A percentile compares a stretch with the other conserved stretches of the same genome.
phyloP scores from a whole-genome alignment of 495 filamentous ascomycete species.

The Corynascus novoguineensis region DNA sequence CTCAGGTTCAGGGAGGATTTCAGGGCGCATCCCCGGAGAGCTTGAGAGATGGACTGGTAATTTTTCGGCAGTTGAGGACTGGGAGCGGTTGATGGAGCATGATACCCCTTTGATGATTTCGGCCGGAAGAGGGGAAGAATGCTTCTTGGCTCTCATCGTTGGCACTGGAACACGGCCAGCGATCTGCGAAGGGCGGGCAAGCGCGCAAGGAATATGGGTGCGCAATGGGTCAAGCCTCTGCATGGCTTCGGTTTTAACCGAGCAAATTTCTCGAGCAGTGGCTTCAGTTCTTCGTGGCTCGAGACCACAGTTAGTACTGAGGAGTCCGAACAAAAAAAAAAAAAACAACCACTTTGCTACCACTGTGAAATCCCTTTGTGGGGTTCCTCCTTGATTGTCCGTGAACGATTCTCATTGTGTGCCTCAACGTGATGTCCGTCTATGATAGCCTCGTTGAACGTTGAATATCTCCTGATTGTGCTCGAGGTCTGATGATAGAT shows the following conservation, averaged over 20 bases:
- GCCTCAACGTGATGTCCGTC: neutral
- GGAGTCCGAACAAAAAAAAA: constrained; percentile 39
- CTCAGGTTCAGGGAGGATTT: constrained; percentile 19
- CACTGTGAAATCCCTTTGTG: neutral
- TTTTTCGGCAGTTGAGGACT: constrained; percentile 40
- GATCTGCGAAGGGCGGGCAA: constrained; percentile 17
- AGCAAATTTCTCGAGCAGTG: constrained; percentile 16
- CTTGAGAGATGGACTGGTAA: constrained; percentile 38
- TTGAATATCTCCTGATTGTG: neutral
- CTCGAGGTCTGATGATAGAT: no score
- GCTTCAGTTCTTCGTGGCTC: constrained; percentile 24
- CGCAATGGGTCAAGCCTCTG: constrained; percentile 25
- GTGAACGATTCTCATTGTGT: neutral
- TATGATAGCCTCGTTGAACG: neutral
- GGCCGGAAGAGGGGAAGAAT: constrained; percentile 21
- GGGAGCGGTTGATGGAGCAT: constrained; percentile 31
- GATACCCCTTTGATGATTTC: constrained; percentile 36
- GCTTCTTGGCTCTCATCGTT: constrained; percentile 26
- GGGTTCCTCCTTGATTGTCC: neutral
- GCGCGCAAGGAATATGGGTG: constrained; percentile 13
- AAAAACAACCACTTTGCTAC: constrained; percentile 32
- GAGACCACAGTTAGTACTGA: constrained; percentile 27
- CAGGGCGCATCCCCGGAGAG: constrained; percentile 3
- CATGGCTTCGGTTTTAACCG: constrained; percentile 19
- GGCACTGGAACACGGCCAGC: constrained; percentile 27